Evolutionary conservation across 116 monocot genomes (phyloP), one percentile per base, ranked within the genome.

Genomic region (Posidonia oceanica): DNA sequence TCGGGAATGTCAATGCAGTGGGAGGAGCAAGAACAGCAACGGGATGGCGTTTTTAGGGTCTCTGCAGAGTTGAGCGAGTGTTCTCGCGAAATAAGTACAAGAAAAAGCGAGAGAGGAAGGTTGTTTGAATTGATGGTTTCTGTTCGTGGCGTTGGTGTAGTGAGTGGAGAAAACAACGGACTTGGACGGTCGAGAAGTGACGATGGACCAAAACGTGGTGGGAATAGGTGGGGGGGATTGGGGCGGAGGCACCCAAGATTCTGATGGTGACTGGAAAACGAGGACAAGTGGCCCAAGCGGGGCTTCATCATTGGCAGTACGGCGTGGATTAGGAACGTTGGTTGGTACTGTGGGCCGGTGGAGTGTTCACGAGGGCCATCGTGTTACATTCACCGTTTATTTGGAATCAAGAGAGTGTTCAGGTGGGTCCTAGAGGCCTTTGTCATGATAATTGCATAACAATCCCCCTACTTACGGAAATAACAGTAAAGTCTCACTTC

Each of bases 201-300:
- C 17, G 65, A 65, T 65, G n/a, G 20, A 18, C 40, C 38, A 7
- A 16, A 65, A 65, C 42, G 65, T 40, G 40, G 65, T 7, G 15
- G 64, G 0, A 4, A 0, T 2, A 17, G 14, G 36, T 64, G 39
- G 17, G 64, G 40, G 40, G 37, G 16, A 17, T 7, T n/a, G n/a
- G 3, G 65, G 63, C 63, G 63, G 65, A 65, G 41, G 65, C 65
- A 65, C 17, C 38, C 65, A 65, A 39, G 42, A 42, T 39, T 64
- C 42, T 36, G 60, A 23, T 2, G 22, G 60, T 60, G 60, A 60
- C 60, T 12, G 3, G 60, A 29, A 13, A 2, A 60, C 60, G 29
- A 60, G 29, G 12, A 2, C 60, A 60, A 60, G 10, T 20, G 29
- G 29, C 5, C 18, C 23, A n/a, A 29, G 1, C 29, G 29, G 29